These are phyloP conservation scores for Parastagonospora avenae DNA, from an alignment of 2,329 filamentous ascomycete genomes.

Conservation along the genomic window DNA sequence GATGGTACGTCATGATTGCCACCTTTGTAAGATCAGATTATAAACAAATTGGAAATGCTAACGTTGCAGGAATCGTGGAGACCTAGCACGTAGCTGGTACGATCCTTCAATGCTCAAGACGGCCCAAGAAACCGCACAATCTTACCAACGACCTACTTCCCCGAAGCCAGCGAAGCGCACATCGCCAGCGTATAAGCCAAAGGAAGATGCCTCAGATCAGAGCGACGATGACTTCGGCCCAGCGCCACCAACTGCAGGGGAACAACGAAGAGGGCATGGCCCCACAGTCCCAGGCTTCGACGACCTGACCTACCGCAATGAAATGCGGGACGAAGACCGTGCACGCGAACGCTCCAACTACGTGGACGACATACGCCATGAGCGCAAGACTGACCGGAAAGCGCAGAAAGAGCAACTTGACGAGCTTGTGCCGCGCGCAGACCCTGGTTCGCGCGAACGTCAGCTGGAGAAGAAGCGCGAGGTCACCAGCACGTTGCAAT, in stretches of 20 bases:
- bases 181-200: constrained; percentile 24
- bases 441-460: constrained; percentile 80
- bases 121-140: constrained; percentile 48
- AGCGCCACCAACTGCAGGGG: constrained; percentile 51
- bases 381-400: constrained; percentile 68
- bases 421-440: constrained; percentile 81
- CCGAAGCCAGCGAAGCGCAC: constrained; percentile 18
- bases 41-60: constrained; percentile 41
- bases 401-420: constrained; percentile 75
- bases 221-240: constrained; percentile 59
- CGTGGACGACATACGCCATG: constrained; percentile 61
- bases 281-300: constrained; percentile 71
- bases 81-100: constrained; percentile 92
- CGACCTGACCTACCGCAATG: constrained; percentile 71
- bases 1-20: constrained; percentile 67
- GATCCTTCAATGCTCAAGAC: constrained; percentile 72
- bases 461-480: constrained; percentile 84
- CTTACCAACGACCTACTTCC: constrained; percentile 18
- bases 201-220: constrained; percentile 14
- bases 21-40: not conserved
- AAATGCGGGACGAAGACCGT: constrained; percentile 60
- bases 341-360: constrained; percentile 56
- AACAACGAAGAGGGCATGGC: constrained; percentile 47
- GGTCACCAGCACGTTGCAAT: constrained; percentile 71
- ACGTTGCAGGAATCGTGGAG: constrained; percentile 75